Base-by-base conservation (phyloP, 176 grass and related monocot species). In the Triticum timopheevii region DNA sequence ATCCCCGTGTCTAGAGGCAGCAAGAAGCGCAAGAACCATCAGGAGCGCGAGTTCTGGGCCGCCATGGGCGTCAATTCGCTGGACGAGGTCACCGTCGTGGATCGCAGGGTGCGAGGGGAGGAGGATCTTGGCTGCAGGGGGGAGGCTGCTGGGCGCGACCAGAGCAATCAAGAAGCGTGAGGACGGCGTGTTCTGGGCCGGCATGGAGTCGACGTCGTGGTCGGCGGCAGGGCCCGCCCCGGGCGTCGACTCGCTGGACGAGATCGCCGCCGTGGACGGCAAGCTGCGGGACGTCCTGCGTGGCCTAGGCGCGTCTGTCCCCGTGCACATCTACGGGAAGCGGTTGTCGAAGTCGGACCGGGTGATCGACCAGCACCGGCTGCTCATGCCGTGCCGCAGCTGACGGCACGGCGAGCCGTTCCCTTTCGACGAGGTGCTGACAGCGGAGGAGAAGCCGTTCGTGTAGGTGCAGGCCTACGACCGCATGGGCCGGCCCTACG, bases 371-470 rank as follows among this genome's bases (percentile, higher is more conserved):
- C 80, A 52, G 64, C 23, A 52, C 80, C 19, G 64, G 1, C 42
- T 82, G 4, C 80, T 68, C 17, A 52, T 82, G 80, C 52, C 80
- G 19, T 52, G 64, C 80, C 68, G 68, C 63, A 35, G 64, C 19
- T 69, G 80, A 42, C 19, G 52, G 7, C 22, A 22, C 1, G 64
- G 42, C 20, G 12, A 16, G 63, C 63, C 27, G 28, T 69, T 80
- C 15, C 85, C 85, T 22, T 76, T 84, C 2, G 36, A 64, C n/a
- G 2, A 44, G 78, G 27, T 44, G 13, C 8, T 80, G 23, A 65
- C 61, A 36, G 8, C 61, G 78, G 35, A 63, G 23, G 77, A 80
- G 59, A 65, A 44, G 35, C 78, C n/a, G 7, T 0, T 4, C 35
- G 58, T 80, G 8, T 3, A 0, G 2, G 59, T 80, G 10, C 59